Evolutionary conservation across 257 asterid genomes (phyloP), one percentile per base, ranked within the genome.

Genomic region (Pogostemon cablin): DNA sequence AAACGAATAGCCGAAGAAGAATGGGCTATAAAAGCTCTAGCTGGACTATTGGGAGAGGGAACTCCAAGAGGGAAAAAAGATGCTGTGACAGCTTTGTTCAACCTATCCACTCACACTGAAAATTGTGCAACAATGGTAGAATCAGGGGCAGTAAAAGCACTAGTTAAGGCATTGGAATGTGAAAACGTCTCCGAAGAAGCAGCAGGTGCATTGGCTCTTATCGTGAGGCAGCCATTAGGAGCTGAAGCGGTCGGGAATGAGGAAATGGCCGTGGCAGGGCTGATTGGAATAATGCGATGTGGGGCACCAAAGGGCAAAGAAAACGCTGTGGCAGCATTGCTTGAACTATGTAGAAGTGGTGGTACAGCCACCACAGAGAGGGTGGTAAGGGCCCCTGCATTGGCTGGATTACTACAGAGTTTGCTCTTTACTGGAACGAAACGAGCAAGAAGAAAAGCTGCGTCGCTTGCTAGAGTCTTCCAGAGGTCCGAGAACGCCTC

Each of bases 361-460:
- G 97, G 97, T 7, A 79, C 88, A 3, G 84, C 86, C 15, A 79
- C 92, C 37, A 79, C 82, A 2, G 96, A 86, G 81, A 82, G 77
- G 85, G 95, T 92, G 77, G 71, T 85, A 81, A 86, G 82, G 75
- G 96, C 91, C 15, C 96, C 98, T 1, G 80, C 97, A 0, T 54
- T 92, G 78, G 92, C 88, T 0, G 81, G 89, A 17, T 72, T 85
- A 77, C 84, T 91, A 71, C 96, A 86, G 85, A 76, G 84, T 8
- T 68, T 92, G 79, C 88, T 92, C 56, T 92, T 81, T 76, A 86
- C 87, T 0, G 98, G 98, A 73, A 92, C 98, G 8, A 86, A 86
- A 72, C 87, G 97, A 2, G 96, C 98, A 1, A 81, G 95, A 76
- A 81, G 98, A 75, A 92, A 92, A 81, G 97, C 96, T 0, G 96